Conservation (phyloP, 192 early-diverging fungal species). For the Mortierella claussenii region DNA sequence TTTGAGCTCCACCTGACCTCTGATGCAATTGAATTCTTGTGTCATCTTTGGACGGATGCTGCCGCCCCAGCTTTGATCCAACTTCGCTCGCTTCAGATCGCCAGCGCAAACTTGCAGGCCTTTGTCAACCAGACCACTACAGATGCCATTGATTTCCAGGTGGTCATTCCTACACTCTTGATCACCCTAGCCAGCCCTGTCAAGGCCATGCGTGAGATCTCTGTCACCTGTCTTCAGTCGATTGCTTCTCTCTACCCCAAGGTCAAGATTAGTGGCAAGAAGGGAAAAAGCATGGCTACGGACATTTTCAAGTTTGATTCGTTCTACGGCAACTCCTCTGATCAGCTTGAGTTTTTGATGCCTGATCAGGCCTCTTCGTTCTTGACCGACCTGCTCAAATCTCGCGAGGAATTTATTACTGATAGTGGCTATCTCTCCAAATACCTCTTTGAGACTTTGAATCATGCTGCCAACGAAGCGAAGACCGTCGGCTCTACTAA, state of each 20-base stretch:
- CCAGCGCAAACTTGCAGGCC: slow-evolving; percentile 59
- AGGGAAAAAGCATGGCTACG: slow-evolving; percentile 37
- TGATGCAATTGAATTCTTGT: slow-evolving; percentile 55
- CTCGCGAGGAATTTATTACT: slow-evolving; percentile 53
- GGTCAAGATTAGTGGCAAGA: slow-evolving; percentile 57
- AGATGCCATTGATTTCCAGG: slow-evolving; percentile 68
- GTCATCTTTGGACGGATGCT: slow-evolving; percentile 52
- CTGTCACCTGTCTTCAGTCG: slow-evolving; percentile 68
- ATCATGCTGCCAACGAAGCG: slow-evolving; percentile 36
- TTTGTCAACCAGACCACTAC: slow-evolving; percentile 20
- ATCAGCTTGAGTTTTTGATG: slow-evolving; percentile 44
- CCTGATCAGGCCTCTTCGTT: slow-evolving; percentile 25
- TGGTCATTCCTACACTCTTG: slow-evolving; percentile 76
- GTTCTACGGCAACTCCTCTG: slow-evolving; percentile 52
- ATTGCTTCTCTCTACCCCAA: slow-evolving; percentile 51
- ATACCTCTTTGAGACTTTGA: slow-evolving; percentile 55
- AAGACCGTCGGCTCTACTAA: slow-evolving; percentile 46
- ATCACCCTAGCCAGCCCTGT: slow-evolving; percentile 68
- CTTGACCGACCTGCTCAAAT: slow-evolving; percentile 24
- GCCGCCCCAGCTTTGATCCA: slow-evolving; percentile 33
- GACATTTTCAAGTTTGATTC: slow-evolving; percentile 43
- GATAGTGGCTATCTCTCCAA: slow-evolving; percentile 51
- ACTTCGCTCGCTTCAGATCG: slow-evolving; percentile 66
- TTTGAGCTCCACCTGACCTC: slow-evolving; percentile 50
- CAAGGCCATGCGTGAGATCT: slow-evolving; percentile 68